phyloP scores from a whole-genome alignment of 139 green algal species.

The Micromonas commoda region DNA sequence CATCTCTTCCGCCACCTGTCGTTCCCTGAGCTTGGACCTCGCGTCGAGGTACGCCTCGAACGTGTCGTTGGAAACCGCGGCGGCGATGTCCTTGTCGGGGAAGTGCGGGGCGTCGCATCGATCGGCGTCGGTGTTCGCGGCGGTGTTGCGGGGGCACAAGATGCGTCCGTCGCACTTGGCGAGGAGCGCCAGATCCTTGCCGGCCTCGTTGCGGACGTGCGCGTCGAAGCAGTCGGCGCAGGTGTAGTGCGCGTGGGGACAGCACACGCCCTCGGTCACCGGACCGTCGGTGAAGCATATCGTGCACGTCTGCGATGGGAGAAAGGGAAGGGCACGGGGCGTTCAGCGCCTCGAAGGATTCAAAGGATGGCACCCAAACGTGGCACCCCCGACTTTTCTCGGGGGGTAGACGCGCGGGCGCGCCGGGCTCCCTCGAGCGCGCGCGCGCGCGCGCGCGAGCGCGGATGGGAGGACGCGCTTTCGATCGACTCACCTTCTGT shows the following conservation, averaged over 20 bases:
- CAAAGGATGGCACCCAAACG: not conserved
- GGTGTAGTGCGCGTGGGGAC: not conserved
- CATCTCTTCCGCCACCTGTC: not conserved
- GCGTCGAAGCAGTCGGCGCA: conserved; percentile 13
- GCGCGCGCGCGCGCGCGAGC: no score
- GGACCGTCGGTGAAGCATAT: not conserved
- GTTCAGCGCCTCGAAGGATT: no score
- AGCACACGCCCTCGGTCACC: not conserved
- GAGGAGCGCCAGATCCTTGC: not conserved
- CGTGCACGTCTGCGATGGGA: not conserved
- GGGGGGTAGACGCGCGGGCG: no score
- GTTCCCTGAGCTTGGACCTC: not conserved
- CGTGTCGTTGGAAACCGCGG: not conserved
- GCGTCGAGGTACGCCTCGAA: not conserved
- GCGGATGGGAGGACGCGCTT: no score
- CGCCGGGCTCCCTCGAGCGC: no score
- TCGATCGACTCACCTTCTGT: no score
- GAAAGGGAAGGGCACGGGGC: not conserved
- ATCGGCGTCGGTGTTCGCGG: not conserved
- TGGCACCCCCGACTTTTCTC: no score
- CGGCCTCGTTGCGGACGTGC: conserved; percentile 2
- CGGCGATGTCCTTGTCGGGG: not conserved
- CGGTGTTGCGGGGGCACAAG: not conserved
- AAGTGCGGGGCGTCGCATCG: not conserved
- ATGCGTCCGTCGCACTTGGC: not conserved